Conservation (phyloP, 352 stramenopile genomes). For the Phytopythium ostracodes region DNA sequence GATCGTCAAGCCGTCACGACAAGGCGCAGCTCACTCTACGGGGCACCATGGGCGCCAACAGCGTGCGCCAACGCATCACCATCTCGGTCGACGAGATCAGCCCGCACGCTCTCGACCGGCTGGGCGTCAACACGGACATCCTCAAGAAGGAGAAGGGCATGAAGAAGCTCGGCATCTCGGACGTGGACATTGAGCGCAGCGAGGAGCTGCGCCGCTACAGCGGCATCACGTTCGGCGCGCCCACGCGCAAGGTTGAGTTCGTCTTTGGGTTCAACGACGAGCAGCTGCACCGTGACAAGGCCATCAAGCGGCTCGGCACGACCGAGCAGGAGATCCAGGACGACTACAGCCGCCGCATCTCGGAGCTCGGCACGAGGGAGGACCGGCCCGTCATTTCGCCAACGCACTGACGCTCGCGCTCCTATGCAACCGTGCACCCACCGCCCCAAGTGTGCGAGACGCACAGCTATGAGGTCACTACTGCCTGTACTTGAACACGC, state of each 20-base stretch:
- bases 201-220: slow-evolving; percentile 56
- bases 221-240: slow-evolving; percentile 25
- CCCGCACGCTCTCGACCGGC: slow-evolving; percentile 43
- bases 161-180: slow-evolving; percentile 73
- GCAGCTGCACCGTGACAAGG: slow-evolving; percentile 53
- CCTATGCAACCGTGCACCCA: not conserved
- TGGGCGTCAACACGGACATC: slow-evolving; percentile 58
- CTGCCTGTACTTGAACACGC: not conserved
- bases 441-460: not conserved
- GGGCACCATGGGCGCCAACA: not conserved
- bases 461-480: not conserved
- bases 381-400: not conserved
- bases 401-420: not conserved
- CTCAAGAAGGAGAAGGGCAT: slow-evolving; percentile 72
- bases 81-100: slow-evolving; percentile 31
- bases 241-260: slow-evolving; percentile 43
- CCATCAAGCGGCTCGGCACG: slow-evolving; percentile 52
- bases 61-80: slow-evolving; percentile 18
- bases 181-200: slow-evolving; percentile 47
- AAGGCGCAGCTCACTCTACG: not conserved
- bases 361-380: slow-evolving; percentile 32
- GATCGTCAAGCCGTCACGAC: not conserved
- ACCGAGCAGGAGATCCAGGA: slow-evolving; percentile 63
- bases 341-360: slow-evolving; percentile 49
- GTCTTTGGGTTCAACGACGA: slow-evolving; percentile 64